phyloP scores from a whole-genome alignment of 495 filamentous ascomycete genomes.

The Penicillium manginii region DNA sequence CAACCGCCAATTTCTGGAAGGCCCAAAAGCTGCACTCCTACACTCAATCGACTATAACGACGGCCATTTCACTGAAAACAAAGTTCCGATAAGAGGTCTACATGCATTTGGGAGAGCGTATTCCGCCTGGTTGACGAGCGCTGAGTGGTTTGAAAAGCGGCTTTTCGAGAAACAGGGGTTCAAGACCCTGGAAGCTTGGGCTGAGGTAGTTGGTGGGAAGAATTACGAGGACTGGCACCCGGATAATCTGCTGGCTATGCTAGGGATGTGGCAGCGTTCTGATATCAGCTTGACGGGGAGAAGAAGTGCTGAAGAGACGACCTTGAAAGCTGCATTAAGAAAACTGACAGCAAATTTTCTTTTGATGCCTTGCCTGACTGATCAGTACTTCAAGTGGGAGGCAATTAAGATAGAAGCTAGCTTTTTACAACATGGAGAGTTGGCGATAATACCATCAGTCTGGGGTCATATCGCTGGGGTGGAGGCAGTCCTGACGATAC shows the following conservation, averaged over 20 bases:
- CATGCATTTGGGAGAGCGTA: constrained; percentile 67
- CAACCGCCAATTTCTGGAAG: constrained; percentile 70
- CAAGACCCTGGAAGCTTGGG: constrained; percentile 61
- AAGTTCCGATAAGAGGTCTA: constrained; percentile 46
- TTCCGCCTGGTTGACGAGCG: constrained; percentile 68
- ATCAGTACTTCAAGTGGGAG: constrained; percentile 68
- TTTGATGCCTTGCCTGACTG: constrained; percentile 62
- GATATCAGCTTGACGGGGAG: constrained; percentile 55
- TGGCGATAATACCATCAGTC: constrained; percentile 57
- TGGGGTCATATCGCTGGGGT: constrained; percentile 65
- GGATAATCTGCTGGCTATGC: constrained; percentile 63
- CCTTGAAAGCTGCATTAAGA: constrained; percentile 56
- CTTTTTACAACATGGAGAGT: constrained; percentile 50
- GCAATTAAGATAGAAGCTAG: constrained; percentile 56
- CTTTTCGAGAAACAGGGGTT: constrained; percentile 57
- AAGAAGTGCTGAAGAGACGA: constrained; percentile 40
- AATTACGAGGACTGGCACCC: constrained; percentile 50
- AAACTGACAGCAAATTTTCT: constrained; percentile 59
- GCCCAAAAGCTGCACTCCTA: constrained; percentile 60
- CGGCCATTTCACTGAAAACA: constrained; percentile 38
- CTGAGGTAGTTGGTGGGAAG: constrained; percentile 56
- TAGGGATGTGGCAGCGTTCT: constrained; percentile 66
- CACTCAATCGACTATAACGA: constrained; percentile 37
- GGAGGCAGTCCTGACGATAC: constrained; percentile 58
- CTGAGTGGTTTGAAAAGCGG: constrained; percentile 64